phyloP scores from a whole-genome alignment of 345 rosid species.

The Lumnitzera littorea region DNA sequence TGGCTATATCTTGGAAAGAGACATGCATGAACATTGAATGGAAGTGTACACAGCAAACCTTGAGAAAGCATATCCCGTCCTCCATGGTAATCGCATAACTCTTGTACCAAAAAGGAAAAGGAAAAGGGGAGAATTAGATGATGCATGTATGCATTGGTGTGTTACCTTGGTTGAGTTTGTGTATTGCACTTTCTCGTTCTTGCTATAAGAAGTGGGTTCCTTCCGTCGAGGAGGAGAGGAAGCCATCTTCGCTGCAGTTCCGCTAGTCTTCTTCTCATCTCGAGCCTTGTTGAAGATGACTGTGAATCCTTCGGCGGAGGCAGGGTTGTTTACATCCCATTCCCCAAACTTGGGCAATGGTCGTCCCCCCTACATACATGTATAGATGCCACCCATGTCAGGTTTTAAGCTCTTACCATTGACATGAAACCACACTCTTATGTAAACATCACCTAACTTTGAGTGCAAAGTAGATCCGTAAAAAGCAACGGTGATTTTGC shows the following conservation, averaged over 20 bases:
- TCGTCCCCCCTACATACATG: constrained; percentile 6
- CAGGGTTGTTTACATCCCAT: constrained; percentile 26
- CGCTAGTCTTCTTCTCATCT: constrained; percentile 18
- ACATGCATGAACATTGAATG: no score
- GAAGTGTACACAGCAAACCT: no score
- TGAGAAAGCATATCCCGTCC: no score
- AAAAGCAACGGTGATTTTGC: no score
- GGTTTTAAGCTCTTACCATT: no score
- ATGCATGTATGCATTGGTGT: no score
- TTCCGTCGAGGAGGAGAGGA: not conserved
- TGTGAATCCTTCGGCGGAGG: constrained; percentile 24
- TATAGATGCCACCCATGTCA: constrained; percentile 6
- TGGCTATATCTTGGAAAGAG: not conserved
- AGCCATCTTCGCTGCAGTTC: constrained; percentile 3
- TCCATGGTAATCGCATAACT: not conserved
- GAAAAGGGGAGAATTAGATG: no score
- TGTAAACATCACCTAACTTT: no score
- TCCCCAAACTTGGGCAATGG: constrained; percentile 28
- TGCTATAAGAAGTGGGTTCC: not conserved
- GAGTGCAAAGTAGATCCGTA: no score
- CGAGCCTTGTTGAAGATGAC: constrained; percentile 26
- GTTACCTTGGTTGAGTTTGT: not conserved
- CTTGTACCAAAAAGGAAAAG: not conserved
- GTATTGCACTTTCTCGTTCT: constrained; percentile 1
- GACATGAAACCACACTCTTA: no score